Base-by-base conservation (phyloP, 2,329 filamentous ascomycete genomes). In the Coleophoma eucalyptorum region DNA sequence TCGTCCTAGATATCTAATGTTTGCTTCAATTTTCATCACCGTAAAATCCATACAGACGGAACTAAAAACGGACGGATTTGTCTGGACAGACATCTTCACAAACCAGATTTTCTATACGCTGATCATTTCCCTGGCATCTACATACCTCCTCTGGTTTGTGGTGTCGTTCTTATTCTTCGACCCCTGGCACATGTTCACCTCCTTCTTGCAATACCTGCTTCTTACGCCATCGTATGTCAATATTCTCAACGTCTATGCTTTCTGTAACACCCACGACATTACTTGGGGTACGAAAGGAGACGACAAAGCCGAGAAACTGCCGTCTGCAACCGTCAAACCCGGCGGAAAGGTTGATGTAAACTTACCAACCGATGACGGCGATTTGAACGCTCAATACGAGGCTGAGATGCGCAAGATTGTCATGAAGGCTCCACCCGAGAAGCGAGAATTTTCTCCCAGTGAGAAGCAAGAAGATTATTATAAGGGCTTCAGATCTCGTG, bases 171-270 rank as follows among this genome's bases (percentile, higher is more conserved):
- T 99, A 59, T 97, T 97, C 84, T 84, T 97, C 69, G 94, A 99
- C 68, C 94, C 94, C 4, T 99, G 94, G 93, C 94, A 99, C 73
- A 97, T 99, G 91, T 80, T 96, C 69, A 97, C 94, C n/a, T 86
- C 87, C 51, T 90, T 97, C 70, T 69, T 91, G 45, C 94, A 97
- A 80, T 99, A 99, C 69, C 84, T 97, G 61, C 82, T 97, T 40
- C 80, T 99, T 51, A 96, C 92, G 0, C 94, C 94, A 0, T 96
- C 92, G 0, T 99, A 96, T 73, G 95, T 95, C 75, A 99, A 97
- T 71, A 92, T 97, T 52, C 84, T 99, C 63, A 99, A 97, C 76
- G 94, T 99, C 51, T 99, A 97, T 71, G 93, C 93, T 54, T 99
- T 99, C 72, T 97, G 92, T 73, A 97, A 97, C 72, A 96, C 92